Evolutionary conservation across 257 asterid genomes (phyloP), one percentile per base, ranked within the genome.

Genomic region (Lithospermum erythrorhizon): DNA sequence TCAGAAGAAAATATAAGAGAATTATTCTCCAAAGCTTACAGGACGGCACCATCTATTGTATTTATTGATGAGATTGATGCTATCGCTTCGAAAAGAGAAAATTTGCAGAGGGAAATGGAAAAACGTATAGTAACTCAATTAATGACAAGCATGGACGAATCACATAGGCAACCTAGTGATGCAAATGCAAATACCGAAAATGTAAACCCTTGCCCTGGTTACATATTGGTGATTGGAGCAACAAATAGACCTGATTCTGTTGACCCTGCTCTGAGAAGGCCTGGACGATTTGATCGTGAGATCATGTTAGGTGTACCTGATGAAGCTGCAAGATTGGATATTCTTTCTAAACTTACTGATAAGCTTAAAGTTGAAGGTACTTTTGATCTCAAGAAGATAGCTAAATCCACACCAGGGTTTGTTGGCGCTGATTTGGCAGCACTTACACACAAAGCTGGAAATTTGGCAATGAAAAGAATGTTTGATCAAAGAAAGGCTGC

Each of bases 401-500:
- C 96, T 62, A 81, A 89, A 70, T 66, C 78, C 60, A 87, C 96
- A 64, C 79, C 98, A 3, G 96, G 96, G 14, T 90, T 83, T 73
- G 96, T 82, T 57, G 98, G 98, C 71, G 95, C 95, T 58, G 96
- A 90, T 77, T 72, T 90, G 76, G 87, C 71, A 23, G 91, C 83
- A 22, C 76, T 90, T 15, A 72, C 78, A 19, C 73, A 83, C 66
- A 80, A 82, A 76, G 95, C 96, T 74, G 95, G 90, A 62, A 80
- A 79, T 70, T 69, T 87, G 65, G 96, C 98, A 21, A 80, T 87
- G 89, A 78, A 85, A 78, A 88, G 96, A 78, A 80, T 82, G 58
- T 66, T 79, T 54, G 79, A 75, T 62, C 68, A 41, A 66, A 79
- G 94, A 60, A 82, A 67, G 74, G 63, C 14, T 65, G 79, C 65